These are phyloP conservation scores for Taphrina confusa DNA, from an alignment of 1,139 yeast genomes.

Conservation along the genomic window DNA sequence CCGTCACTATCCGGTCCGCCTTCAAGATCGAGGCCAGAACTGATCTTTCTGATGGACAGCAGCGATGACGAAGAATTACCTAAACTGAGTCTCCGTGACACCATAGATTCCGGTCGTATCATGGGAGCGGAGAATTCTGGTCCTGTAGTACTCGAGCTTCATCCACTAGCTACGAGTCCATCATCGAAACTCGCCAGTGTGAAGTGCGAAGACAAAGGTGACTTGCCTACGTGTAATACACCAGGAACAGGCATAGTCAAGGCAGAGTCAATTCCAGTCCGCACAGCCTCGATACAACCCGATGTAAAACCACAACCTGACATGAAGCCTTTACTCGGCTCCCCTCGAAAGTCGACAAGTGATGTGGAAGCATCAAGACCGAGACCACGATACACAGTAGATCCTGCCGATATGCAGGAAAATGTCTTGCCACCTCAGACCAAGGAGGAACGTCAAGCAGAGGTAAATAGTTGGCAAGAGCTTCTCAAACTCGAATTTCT, in stretches of 20 bases:
- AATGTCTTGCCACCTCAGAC: background rate
- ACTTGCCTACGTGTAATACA: too few species aligned
- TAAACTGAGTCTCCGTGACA: background rate
- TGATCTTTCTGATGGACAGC: background rate
- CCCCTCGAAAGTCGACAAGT: too few species aligned
- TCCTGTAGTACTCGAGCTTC: too few species aligned
- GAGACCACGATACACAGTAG: slow-evolving; percentile 1
- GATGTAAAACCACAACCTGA: too few species aligned
- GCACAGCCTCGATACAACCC: too few species aligned
- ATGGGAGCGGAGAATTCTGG: background rate
- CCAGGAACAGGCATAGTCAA: too few species aligned
- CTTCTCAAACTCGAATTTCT: slow-evolving; percentile 85
- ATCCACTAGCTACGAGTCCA: too few species aligned
- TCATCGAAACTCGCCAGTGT: too few species aligned
- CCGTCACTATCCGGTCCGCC: background rate
- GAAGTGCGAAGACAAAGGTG: too few species aligned
- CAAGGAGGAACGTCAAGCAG: slow-evolving; percentile 15
- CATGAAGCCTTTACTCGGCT: too few species aligned
- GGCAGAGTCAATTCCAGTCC: too few species aligned
- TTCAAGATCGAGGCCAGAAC: background rate
- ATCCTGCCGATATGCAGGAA: background rate
- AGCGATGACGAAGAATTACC: slow-evolving; percentile 7
- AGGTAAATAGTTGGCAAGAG: slow-evolving; percentile 29
- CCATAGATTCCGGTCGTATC: background rate
- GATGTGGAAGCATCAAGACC: too few species aligned